Conservation (phyloP, 352 stramenopile species). For the Globisporangium viniferum region DNA sequence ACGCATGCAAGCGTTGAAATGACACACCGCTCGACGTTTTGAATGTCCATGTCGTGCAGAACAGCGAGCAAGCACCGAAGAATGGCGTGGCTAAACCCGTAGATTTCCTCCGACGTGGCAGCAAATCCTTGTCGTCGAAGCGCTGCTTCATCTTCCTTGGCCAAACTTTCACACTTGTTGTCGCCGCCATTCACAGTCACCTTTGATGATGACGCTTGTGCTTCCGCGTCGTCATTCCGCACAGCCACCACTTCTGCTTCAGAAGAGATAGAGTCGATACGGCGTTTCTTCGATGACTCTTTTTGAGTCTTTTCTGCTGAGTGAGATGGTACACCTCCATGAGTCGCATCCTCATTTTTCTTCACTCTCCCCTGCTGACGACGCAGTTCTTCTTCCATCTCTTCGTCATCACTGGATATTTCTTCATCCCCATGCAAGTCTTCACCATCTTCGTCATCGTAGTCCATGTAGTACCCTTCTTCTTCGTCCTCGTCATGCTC, state of each 20-base stretch:
- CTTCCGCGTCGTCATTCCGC: constrained; percentile 13
- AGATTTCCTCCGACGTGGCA: constrained; percentile 35
- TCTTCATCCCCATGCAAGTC: constrained; percentile 26
- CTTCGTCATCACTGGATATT: constrained; percentile 35
- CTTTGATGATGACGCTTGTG: constrained; percentile 1
- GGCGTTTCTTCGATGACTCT: constrained; percentile 22
- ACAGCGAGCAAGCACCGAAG: constrained; percentile 45
- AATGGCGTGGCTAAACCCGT: constrained; percentile 47
- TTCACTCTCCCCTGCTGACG: neutral
- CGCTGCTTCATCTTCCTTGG: constrained; percentile 15
- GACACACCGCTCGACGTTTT: constrained; percentile 63
- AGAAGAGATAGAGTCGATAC: constrained; percentile 30
- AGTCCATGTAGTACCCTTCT: constrained; percentile 47
- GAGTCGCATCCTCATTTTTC: neutral
- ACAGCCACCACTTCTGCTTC: constrained; percentile 26
- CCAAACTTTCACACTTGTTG: neutral
- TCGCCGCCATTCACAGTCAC: neutral
- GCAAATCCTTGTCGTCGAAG: constrained; percentile 21
- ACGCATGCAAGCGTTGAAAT: constrained; percentile 63
- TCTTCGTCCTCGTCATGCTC: constrained; percentile 53
- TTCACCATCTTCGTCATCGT: constrained; percentile 49
- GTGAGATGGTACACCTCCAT: neutral
- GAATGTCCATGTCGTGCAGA: constrained; percentile 54
- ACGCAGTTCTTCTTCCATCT: constrained; percentile 14
- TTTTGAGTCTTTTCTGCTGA: neutral